Conservation (phyloP, 495 filamentous ascomycete species). For the Ramalina intermedia region DNA sequence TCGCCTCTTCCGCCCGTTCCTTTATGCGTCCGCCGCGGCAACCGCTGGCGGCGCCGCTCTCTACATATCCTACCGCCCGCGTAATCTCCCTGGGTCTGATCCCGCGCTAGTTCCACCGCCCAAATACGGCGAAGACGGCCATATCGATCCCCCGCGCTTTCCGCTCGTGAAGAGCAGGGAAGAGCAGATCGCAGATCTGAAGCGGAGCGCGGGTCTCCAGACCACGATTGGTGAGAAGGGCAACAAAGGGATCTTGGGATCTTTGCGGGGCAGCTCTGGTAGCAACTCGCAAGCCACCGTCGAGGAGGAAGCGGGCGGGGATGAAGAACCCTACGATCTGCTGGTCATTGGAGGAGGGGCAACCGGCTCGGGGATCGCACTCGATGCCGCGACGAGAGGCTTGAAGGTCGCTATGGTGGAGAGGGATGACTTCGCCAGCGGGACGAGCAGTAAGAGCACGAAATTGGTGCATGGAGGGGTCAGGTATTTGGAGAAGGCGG, state of each 20-base stretch:
- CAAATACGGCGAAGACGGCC: conserved; percentile 61
- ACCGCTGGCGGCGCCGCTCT: conserved; percentile 47
- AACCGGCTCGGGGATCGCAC: conserved; percentile 81
- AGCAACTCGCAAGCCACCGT: conserved; percentile 8
- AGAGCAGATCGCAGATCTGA: conserved; percentile 40
- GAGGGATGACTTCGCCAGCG: conserved; percentile 83
- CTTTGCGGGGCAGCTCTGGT: conserved; percentile 4
- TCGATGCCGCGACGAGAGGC: conserved; percentile 87
- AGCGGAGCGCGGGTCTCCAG: conserved; percentile 17
- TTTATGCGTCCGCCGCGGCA: conserved; percentile 46
- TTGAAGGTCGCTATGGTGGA: conserved; percentile 91
- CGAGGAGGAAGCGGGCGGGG: conserved; percentile 1
- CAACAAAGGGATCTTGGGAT: conserved; percentile 3
- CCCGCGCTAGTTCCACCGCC: conserved; percentile 68
- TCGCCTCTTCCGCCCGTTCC: conserved; percentile 41
- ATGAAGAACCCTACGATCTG: conserved; percentile 58
- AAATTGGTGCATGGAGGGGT: conserved; percentile 97
- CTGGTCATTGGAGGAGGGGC: conserved; percentile 86
- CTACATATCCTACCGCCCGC: conserved; percentile 68
- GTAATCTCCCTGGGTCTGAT: conserved; percentile 74
- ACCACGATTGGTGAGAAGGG: neutral
- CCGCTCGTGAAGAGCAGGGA: conserved; percentile 56
- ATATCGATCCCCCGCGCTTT: conserved; percentile 68
- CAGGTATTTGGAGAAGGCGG: conserved; percentile 89
- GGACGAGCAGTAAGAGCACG: conserved; percentile 92